Evolutionary conservation across 1,284 basidiomycete species (phyloP).

Genomic region (Ganoderma leucocontextum): DNA sequence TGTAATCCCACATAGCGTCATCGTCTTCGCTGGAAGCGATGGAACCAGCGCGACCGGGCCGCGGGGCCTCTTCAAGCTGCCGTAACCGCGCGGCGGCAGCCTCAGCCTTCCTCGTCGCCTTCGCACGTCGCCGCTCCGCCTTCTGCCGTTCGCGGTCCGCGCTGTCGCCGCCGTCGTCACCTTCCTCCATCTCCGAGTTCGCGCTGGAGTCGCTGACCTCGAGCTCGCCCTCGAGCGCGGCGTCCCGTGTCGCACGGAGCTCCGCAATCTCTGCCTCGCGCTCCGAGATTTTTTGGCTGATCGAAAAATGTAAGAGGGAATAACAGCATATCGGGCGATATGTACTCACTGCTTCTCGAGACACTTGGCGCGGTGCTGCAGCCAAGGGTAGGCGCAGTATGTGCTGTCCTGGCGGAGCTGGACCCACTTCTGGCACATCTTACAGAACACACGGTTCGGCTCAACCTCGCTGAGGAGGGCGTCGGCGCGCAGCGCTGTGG

Average conservation of each 20-base stretch:
- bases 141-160: slow-evolving; percentile 30
- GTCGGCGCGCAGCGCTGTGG: slow-evolving; percentile 70
- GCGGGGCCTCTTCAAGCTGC: slow-evolving; percentile 32
- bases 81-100: slow-evolving; percentile 32
- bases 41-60: slow-evolving; percentile 28
- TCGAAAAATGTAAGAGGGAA: slow-evolving; percentile 12
- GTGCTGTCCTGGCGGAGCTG: slow-evolving; percentile 76
- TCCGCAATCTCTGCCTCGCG: slow-evolving; percentile 36
- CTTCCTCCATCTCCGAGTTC: slow-evolving; percentile 40
- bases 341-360: slow-evolving; percentile 66
- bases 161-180: slow-evolving; percentile 31
- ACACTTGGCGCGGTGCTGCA: slow-evolving; percentile 78
- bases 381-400: slow-evolving; percentile 81
- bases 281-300: slow-evolving; percentile 54
- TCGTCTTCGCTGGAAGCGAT: slow-evolving; percentile 36
- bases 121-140: slow-evolving; percentile 32
- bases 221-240: slow-evolving; percentile 32
- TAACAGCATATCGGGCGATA: neutral
- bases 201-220: slow-evolving; percentile 32
- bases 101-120: slow-evolving; percentile 31
- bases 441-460: slow-evolving; percentile 77
- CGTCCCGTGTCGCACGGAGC: slow-evolving; percentile 45
- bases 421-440: slow-evolving; percentile 79
- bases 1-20: slow-evolving; percentile 37
- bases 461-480: slow-evolving; percentile 70